Base-by-base conservation (phyloP, 1,284 basidiomycete genomes). In the Puccinia novopanici region DNA sequence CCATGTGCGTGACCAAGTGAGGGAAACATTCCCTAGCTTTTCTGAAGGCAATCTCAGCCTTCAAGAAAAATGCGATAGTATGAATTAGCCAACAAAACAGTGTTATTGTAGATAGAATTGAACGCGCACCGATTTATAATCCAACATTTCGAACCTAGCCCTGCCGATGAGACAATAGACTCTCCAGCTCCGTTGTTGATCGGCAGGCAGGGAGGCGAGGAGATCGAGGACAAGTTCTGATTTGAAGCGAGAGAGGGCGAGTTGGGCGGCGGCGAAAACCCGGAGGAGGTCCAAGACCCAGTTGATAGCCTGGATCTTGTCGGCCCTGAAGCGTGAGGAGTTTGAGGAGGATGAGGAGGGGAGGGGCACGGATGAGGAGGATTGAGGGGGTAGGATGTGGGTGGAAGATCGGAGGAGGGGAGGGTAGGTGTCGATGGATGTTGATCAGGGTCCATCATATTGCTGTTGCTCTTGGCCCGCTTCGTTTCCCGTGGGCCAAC, bases 1-100 rank as follows among this genome's bases (percentile, higher is more conserved):
- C 95, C 92, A 95, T 95, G 85, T 94, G 92, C 87, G 90, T 90
- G 77, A 95, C 86, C 37, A 93, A 90, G 88, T 93, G 92, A 10
- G 94, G 94, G 82, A 96, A 92, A 76, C 92, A 87, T n/a, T 88
- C 88, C 61, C 93, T 89, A 65, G 93, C 90, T 30, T 90, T 89
- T 83, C 90, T 89, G 88, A 96, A 98, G 48, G 92, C 92, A 82
- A 93, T 90, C 84, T 93, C 92, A 59, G 94, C 92, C 94, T 88
- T n/a, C n/a, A 65, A 57, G 22, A 19, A 61, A 68, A 55, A 42
- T 50, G 63, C 37, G 75, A 40, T 24, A 13, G 8, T 24, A 37
- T 30, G 19, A 15, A 52, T 24, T 13, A 75, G 59, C 55, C 48
- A 71, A 42, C 27, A 42, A n/a, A 24, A 45, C 55, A 42, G 19